These are phyloP conservation scores for Trametes sanguinea DNA, from an alignment of 768 basidiomycete genomes.

Conservation along the genomic window DNA sequence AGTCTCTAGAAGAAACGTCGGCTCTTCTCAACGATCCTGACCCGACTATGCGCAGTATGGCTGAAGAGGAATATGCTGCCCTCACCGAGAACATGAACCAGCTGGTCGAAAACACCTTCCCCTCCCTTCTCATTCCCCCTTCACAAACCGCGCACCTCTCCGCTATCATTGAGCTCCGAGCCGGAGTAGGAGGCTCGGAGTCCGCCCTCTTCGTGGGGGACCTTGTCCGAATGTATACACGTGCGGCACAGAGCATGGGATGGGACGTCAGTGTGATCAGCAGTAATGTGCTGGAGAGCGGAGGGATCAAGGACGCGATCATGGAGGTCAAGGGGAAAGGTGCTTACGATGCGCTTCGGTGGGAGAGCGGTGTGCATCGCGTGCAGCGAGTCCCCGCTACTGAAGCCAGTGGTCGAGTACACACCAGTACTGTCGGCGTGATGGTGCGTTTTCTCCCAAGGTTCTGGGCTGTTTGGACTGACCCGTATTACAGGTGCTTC, in stretches of 20 bases:
- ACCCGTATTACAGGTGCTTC: constrained; percentile 63
- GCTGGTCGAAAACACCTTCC: constrained; percentile 50
- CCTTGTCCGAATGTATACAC: constrained; percentile 79
- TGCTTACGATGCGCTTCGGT: constrained; percentile 76
- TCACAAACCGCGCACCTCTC: constrained; percentile 67
- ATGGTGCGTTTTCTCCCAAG: constrained; percentile 56
- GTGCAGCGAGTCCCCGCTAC: constrained; percentile 94
- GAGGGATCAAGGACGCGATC: constrained; percentile 78
- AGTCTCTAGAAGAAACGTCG: constrained; percentile 68
- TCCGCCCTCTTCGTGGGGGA: constrained; percentile 80
- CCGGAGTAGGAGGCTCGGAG: constrained; percentile 92
- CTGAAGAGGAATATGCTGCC: constrained; percentile 60
- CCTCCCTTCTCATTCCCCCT: constrained; percentile 70
- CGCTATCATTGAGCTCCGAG: constrained; percentile 87
- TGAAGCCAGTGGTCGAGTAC: constrained; percentile 83
- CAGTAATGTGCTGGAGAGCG: constrained; percentile 56
- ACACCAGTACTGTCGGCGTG: constrained; percentile 88
- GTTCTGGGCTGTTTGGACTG: not conserved
- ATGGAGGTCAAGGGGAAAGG: constrained; percentile 78
- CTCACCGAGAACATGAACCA: constrained; percentile 40
- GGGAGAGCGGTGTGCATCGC: constrained; percentile 95
- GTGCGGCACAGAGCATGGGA: constrained; percentile 52
- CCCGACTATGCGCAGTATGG: constrained; percentile 71
- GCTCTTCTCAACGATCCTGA: constrained; percentile 73
- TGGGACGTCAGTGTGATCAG: constrained; percentile 68